Percentiles rank a stretch among this genome's conserved stretches.
Evolutionary conservation across 2,329 filamentous ascomycete species (phyloP).

Genomic region (Trichoderma hamatum): DNA sequence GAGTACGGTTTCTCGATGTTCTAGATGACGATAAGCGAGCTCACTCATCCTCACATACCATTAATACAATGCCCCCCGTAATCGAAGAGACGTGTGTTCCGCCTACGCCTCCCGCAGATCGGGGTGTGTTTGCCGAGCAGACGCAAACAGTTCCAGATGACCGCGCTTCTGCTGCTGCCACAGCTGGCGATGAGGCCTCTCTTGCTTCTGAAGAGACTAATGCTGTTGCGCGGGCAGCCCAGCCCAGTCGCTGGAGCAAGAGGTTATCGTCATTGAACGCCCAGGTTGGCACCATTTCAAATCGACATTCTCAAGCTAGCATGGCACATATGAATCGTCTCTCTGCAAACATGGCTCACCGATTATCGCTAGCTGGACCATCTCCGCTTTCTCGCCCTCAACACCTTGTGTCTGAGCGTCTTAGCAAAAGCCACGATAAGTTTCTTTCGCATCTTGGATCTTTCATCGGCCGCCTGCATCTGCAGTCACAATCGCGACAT

Average conservation of each 20-base stretch:
- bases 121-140: slow-evolving; percentile 51
- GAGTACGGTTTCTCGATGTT: slow-evolving; percentile 85
- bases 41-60: slow-evolving; percentile 57
- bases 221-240: slow-evolving; percentile 34
- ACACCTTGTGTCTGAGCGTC: slow-evolving; percentile 79
- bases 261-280: slow-evolving; percentile 52
- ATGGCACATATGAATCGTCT: slow-evolving; percentile 47
- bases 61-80: slow-evolving; percentile 57
- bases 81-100: slow-evolving; percentile 61
- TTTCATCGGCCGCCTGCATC: slow-evolving; percentile 85
- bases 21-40: slow-evolving; percentile 67
- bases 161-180: slow-evolving; percentile 46
- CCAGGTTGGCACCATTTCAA: slow-evolving; percentile 37
- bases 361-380: slow-evolving; percentile 72
- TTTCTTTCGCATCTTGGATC: slow-evolving; percentile 90
- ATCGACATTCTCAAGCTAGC: slow-evolving; percentile 43
- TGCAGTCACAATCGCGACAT: slow-evolving; percentile 87
- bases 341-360: slow-evolving; percentile 66
- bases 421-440: slow-evolving; percentile 79
- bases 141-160: slow-evolving; percentile 39
- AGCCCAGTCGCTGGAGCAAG: slow-evolving; percentile 45
- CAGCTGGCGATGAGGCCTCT: slow-evolving; percentile 40
- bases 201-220: slow-evolving; percentile 8
- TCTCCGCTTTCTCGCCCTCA: slow-evolving; percentile 64
- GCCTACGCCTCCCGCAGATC: slow-evolving; percentile 66